Evolutionary conservation across 2,329 filamentous ascomycete genomes (phyloP).

Genomic region (Chrysosporium queenslandicum): DNA sequence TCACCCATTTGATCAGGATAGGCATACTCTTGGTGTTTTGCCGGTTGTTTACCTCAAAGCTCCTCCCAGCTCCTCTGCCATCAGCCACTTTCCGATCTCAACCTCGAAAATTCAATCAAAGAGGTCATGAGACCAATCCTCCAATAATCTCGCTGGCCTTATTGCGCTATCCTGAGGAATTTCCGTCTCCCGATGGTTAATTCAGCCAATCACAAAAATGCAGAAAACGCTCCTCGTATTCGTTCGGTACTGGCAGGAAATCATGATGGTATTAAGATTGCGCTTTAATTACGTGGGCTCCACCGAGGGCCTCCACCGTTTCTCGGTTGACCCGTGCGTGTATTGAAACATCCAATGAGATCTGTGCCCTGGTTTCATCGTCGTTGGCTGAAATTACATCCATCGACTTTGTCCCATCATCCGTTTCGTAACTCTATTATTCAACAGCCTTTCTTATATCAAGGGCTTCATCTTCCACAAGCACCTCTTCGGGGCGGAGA

Average conservation of each 20-base stretch:
- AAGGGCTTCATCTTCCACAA: background rate
- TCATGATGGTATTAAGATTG: background rate
- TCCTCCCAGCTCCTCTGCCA: background rate
- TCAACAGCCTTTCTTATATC: too few relatives aligned
- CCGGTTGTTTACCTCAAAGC: background rate
- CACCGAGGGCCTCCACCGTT: conserved; percentile 2
- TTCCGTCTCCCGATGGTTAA: background rate
- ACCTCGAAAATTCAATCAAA: background rate
- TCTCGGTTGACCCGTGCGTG: conserved; percentile 7
- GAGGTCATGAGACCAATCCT: conserved; percentile 2
- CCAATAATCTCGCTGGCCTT: conserved; percentile 1
- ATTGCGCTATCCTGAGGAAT: background rate
- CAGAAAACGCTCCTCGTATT: background rate
- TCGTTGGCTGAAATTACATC: background rate
- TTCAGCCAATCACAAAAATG: background rate
- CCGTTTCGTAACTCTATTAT: background rate
- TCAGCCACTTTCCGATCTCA: background rate
- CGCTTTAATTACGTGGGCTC: background rate
- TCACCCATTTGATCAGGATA: too few relatives aligned
- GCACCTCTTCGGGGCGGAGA: background rate
- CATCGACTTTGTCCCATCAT: background rate
- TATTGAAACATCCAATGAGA: background rate
- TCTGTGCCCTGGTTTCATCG: background rate
- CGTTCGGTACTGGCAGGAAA: background rate
- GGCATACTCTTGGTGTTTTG: too few relatives aligned